These are phyloP conservation scores for Sporobolomyces roseus DNA, from an alignment of 768 basidiomycete species.

Conservation along the genomic window DNA sequence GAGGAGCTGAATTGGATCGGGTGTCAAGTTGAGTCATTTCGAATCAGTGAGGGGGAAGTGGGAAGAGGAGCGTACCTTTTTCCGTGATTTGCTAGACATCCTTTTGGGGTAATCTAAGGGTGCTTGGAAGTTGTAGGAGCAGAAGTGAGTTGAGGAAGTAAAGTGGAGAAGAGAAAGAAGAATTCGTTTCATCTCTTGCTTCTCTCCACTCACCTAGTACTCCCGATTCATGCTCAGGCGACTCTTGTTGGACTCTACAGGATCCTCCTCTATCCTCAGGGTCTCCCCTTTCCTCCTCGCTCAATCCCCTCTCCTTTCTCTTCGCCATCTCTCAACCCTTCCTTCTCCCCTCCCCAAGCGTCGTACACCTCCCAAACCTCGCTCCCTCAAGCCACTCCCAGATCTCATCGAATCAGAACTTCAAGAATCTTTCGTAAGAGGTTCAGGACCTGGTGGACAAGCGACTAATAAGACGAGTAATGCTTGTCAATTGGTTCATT, in stretches of 20 bases:
- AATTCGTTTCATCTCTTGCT: neutral
- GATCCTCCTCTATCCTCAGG: neutral
- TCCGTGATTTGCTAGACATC: conserved; percentile 39
- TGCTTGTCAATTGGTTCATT: conserved; percentile 24
- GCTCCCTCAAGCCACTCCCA: conserved; percentile 20
- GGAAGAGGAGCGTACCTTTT: conserved; percentile 23
- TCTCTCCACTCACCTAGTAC: neutral
- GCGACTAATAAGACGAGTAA: conserved; percentile 38
- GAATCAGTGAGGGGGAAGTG: neutral
- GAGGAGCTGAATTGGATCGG: conserved; percentile 62
- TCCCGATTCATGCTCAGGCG: neutral
- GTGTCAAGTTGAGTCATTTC: neutral
- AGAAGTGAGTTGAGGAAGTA: neutral
- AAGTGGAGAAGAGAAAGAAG: neutral
- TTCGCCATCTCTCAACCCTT: neutral
- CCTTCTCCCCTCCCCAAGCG: neutral
- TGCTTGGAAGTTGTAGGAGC: neutral
- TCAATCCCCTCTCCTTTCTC: neutral
- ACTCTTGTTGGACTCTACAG: neutral
- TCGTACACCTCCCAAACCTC: conserved; percentile 22
- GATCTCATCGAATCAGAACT: conserved; percentile 28
- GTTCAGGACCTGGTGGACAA: conserved; percentile 37
- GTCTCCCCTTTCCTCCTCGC: neutral
- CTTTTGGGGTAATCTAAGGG: neutral
- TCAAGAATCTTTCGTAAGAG: conserved; percentile 30